Evolutionary conservation across 352 stramenopile species (phyloP).

Genomic region (Elongisporangium anandrum): DNA sequence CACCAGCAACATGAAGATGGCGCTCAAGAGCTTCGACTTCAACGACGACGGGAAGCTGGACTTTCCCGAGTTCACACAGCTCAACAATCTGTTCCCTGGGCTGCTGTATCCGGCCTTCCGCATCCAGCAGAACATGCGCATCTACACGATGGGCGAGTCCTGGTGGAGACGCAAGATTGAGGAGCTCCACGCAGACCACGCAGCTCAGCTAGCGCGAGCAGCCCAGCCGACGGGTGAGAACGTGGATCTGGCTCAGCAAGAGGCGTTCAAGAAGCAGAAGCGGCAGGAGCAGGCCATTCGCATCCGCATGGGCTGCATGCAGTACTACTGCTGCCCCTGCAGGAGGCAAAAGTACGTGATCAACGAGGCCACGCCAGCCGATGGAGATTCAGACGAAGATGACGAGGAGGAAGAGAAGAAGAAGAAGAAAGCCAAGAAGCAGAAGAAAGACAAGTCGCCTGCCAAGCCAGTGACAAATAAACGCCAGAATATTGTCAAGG

Average conservation of each 20-base stretch:
- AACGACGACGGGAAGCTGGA: conserved; percentile 72
- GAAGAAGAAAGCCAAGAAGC: conserved; percentile 10
- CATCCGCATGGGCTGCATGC: conserved; percentile 62
- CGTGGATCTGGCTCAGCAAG: conserved; percentile 24
- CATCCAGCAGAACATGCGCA: conserved; percentile 72
- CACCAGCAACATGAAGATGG: conserved; percentile 68
- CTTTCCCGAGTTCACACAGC: conserved; percentile 62
- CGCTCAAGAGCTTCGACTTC: conserved; percentile 60
- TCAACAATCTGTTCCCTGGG: conserved; percentile 59
- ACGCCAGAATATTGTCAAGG: conserved; percentile 49
- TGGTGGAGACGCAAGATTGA: conserved; percentile 67
- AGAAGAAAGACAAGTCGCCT: conserved; percentile 14
- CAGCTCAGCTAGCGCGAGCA: conserved; percentile 27
- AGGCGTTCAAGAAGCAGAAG: conserved; percentile 39
- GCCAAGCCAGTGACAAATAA: conserved; percentile 19
- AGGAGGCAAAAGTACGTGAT: conserved; percentile 51
- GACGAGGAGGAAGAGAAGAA: conserved; percentile 27
- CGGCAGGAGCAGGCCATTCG: conserved; percentile 49
- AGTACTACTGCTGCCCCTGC: conserved; percentile 66
- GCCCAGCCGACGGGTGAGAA: conserved; percentile 25
- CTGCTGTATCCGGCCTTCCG: conserved; percentile 65
- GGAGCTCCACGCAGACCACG: conserved; percentile 39
- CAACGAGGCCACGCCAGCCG: conserved; percentile 26
- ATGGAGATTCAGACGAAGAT: conserved; percentile 29
- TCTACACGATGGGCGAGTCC: conserved; percentile 53